Base-by-base conservation (phyloP, 768 basidiomycete species). In the Suillus paluster region DNA sequence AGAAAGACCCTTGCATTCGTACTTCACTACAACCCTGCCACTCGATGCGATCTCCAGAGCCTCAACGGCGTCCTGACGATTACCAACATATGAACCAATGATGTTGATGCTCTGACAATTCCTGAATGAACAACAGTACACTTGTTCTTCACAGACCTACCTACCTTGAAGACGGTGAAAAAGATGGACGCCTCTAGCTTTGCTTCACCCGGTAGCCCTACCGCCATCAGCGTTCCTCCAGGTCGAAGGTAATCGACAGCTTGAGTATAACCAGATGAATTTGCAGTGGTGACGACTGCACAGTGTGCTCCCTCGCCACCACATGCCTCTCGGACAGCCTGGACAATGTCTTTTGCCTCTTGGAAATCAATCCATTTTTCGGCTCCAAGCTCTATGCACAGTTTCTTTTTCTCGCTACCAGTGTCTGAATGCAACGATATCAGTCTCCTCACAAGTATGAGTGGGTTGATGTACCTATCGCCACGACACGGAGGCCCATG, bases 51-150 rank as follows among this genome's bases (percentile, higher is more conserved):
- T 87, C 3, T 86, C 83, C 48, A 96, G 76, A 0, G 95, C 91
- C 73, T 97, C 94, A 11, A 83, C 73, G 3, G 93, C 87, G 69
- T 96, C 95, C 73, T 94, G 92, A 42, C 91, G 85, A 74, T 93
- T 94, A 1, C 91, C 87, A 15, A 82, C 79, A 59, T 81, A 83
- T 3, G 82, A 84, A 10, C 68, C 64, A 56, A 69, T 62, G 70
- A 68, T 65, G 14, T 62, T 55, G 9, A 71, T 63, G 23, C 45
- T 82, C 71, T 75, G 9, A 41, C 15, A 21, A 34, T 39, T 39
- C 25, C 36, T 27, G 21, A 23, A 39, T 27, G 14, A 64, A 44
- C n/a, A 9, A 64, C 38, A 63, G 58, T 45, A 53, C 59, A 36
- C 58, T 62, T 4, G 55, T 81, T 71, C 44, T 79, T 54, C 17